Base-by-base conservation (phyloP, 2,329 filamentous ascomycete genomes). In the Sclerotinia subarctica region DNA sequence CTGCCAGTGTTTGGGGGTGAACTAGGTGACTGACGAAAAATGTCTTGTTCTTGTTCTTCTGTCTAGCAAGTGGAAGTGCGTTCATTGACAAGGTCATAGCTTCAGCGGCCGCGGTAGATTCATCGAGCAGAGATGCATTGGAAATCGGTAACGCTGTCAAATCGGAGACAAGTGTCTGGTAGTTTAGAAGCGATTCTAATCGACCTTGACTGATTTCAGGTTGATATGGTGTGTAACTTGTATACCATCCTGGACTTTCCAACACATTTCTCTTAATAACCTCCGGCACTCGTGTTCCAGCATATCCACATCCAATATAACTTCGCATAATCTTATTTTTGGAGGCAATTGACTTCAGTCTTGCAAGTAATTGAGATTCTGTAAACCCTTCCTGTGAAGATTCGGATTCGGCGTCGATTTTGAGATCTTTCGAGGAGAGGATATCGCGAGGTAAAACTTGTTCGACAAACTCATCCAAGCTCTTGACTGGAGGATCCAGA, bases 221-320 rank as follows among this genome's bases (percentile, higher is more conserved):
- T 81, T 98, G 94, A 80, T 97, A 98, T 21, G 94, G 94, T 0
- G 94, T 97, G 79, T 98, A 97, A 81, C 93, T 97, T 52, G 94
- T 98, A 79, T 98, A 98, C 94, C 94, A 98, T 13, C 90, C 93
- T 6, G 94, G 94, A 78, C 91, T 94, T 83, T 98, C 93, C 69
- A 98, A 82, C 5, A 98, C 85, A 78, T 97, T 97, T 73, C 94
- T 86, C 83, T 95, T 92, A 78, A 98, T 96, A 68, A 97, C 94
- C 67, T 92, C 87, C 5, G 94, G 94, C 0, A 92, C 90, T 73
- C 90, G 86, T n/a, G 93, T 94, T 47, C 88, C 90, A 72, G 94
- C 93, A 83, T 97, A 98, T 68, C 94, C 94, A 68, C 86, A 88
- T 5, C 94, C 94, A 72, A 97, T 94, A 77, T 94, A 91, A 76